Base-by-base conservation (phyloP, 192 early-diverging fungal species). In the Phlyctochytrium planicorne region DNA sequence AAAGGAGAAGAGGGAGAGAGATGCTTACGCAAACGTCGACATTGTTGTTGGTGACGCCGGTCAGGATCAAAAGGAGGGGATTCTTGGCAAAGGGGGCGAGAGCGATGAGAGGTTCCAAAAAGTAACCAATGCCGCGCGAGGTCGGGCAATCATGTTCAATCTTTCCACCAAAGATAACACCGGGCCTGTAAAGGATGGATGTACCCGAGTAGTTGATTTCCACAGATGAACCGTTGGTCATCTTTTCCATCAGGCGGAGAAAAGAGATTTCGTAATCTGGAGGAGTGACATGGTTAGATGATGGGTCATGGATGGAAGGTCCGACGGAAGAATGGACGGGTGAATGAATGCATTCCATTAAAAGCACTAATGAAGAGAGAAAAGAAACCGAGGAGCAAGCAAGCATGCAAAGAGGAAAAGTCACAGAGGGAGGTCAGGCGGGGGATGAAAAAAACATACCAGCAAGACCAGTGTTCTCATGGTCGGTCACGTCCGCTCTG, bases 171-270 rank as follows among this genome's bases (percentile, higher is more conserved):
- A 79, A 84, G 65, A 99, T 91, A 57, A 93, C 84, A 34, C 97
- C 97, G 2, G 97, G 97, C 62, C 87, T 86, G 59, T 92, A 92
- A 25, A 88, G 59, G 30, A 99, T 83, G 12, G 88, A 84, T 1
- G 94, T 97, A 77, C 93, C 93, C 17, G 95, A 94, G 62, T 96
- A 93, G 63, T 86, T 92, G 66, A 99, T 98, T 47, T 94, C 93
- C n/a, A 98, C 89, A 12, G 80, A 80, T 17, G 89, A 88, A 25
- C 95, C 97, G 79, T 99, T 98, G 34, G 95, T 96, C 3, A 91
- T 82, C 69, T 94, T 91, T 73, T 99, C 95, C 52, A 99, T 72
- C 57, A 99, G 82, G 33, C 94, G 81, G 36, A 99, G 81, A 66
- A 99, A 94, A 23, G 81, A 85, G 23, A 90, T 86, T 76, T 99